Evolutionary conservation across 1,284 basidiomycete genomes (phyloP).

Genomic region (Rhizopogon hawkerae): DNA sequence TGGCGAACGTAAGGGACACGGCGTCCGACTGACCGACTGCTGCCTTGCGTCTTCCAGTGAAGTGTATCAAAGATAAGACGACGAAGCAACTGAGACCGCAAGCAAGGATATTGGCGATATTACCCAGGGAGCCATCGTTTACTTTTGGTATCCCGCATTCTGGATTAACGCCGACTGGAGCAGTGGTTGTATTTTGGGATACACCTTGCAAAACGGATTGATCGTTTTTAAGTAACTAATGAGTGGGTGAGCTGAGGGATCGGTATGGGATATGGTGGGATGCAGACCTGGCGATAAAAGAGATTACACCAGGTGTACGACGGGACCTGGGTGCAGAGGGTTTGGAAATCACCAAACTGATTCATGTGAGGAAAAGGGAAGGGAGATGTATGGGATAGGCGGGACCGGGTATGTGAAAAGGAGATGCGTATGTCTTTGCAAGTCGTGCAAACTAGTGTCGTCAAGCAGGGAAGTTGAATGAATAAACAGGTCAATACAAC

Average conservation of each 20-base stretch:
- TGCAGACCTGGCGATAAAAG: slow-evolving; percentile 52
- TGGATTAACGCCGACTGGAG: slow-evolving; percentile 52
- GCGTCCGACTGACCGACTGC: slow-evolving; percentile 26
- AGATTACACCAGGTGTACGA: slow-evolving; percentile 68
- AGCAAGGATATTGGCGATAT: slow-evolving; percentile 66
- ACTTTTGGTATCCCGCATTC: slow-evolving; percentile 45
- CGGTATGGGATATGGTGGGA: slow-evolving; percentile 1
- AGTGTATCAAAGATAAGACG: slow-evolving; percentile 39
- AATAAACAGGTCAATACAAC: too few species aligned
- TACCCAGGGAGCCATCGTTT: slow-evolving; percentile 49
- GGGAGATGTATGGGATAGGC: background rate
- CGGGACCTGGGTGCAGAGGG: slow-evolving; percentile 48
- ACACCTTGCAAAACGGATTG: slow-evolving; percentile 28
- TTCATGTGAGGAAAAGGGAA: slow-evolving; percentile 29
- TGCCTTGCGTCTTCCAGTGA: slow-evolving; percentile 39
- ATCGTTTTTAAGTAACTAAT: slow-evolving; percentile 30
- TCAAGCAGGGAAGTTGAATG: too few species aligned
- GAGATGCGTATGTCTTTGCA: background rate
- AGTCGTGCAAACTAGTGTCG: slow-evolving; percentile 19
- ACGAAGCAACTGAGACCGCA: slow-evolving; percentile 54
- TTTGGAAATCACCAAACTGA: slow-evolving; percentile 52
- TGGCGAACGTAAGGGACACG: background rate
- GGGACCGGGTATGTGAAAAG: background rate
- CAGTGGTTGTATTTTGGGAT: slow-evolving; percentile 35
- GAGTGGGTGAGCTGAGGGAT: slow-evolving; percentile 8